A percentile compares a stretch with the other conserved stretches of the same genome.
Conservation (phyloP, 257 asterid genomes). For the Solanum corneliomulleri region DNA sequence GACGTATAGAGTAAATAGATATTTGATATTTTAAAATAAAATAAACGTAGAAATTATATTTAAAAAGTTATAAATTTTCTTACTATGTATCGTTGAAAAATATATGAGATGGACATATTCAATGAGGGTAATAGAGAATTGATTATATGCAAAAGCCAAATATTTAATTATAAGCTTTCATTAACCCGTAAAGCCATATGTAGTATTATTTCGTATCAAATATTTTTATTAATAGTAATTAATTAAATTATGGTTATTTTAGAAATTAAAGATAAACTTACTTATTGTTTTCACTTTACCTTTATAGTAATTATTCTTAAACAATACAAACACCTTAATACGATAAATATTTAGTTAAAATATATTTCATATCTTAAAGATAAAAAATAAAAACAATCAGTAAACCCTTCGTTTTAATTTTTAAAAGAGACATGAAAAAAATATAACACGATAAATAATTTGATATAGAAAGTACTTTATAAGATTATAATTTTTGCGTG, state of each 20-base stretch:
- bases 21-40: neutral
- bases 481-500: neutral
- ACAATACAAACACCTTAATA: neutral
- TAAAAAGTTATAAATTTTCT: neutral
- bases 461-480: neutral
- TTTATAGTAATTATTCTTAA: neutral
- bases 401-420: neutral
- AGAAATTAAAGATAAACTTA: neutral
- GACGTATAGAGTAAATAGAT: neutral
- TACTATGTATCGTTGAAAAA: neutral
- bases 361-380: neutral
- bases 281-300: neutral
- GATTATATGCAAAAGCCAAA: neutral
- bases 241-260: neutral
- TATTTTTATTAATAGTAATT: neutral
- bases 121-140: neutral
- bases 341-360: neutral
- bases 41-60: neutral
- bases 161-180: neutral
- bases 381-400: rapidly evolving
- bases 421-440: neutral
- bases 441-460: neutral
- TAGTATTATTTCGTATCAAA: neutral
- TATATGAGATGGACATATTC: neutral
- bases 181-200: neutral